These are phyloP conservation scores for Axilococcus clingmanii DNA, from an alignment of 139 green algal genomes.

Conservation along the genomic window DNA sequence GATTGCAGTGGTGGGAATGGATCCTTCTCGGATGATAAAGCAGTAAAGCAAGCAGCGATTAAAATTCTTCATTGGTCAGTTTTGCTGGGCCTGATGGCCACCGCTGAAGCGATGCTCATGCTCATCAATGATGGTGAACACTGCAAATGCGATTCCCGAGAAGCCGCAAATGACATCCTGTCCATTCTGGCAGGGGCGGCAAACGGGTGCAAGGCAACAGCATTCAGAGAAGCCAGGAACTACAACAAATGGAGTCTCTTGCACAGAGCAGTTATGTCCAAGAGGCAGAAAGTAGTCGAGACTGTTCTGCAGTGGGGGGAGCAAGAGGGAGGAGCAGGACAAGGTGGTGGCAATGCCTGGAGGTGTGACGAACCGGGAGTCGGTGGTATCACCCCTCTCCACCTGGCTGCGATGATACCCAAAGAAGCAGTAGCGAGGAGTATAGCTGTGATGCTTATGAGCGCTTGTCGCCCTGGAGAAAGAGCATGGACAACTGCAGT, in stretches of 20 bases:
- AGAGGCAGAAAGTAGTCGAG: constrained; percentile 3
- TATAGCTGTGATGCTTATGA: constrained; percentile 10
- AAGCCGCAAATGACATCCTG: constrained; percentile 14
- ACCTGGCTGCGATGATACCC: constrained; percentile 20
- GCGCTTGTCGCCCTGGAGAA: constrained; percentile 4
- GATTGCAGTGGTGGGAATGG: too few species aligned
- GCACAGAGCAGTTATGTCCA: constrained; percentile 26
- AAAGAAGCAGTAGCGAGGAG: neutral
- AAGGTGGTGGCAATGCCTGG: too few species aligned
- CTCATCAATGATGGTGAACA: constrained; percentile 1
- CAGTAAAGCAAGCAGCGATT: constrained; percentile 12
- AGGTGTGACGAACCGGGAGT: constrained; percentile 7
- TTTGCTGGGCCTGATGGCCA: constrained; percentile 5
- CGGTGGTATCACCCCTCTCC: constrained; percentile 22
- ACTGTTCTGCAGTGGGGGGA: constrained; percentile 18
- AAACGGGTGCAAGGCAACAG: constrained; percentile 1
- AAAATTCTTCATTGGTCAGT: constrained; percentile 15
- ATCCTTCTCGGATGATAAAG: constrained; percentile 5
- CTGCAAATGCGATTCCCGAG: too few species aligned
- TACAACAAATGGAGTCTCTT: constrained; percentile 13
- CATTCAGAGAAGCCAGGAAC: neutral
- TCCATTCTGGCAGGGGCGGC: constrained; percentile 5
- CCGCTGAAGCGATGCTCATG: constrained; percentile 2
- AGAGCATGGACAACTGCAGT: constrained; percentile 3
- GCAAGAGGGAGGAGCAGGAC: too few species aligned